These are phyloP conservation scores for Fusarium sp. DNA, from an alignment of 2,329 filamentous ascomycete genomes.

Conservation along the genomic window DNA sequence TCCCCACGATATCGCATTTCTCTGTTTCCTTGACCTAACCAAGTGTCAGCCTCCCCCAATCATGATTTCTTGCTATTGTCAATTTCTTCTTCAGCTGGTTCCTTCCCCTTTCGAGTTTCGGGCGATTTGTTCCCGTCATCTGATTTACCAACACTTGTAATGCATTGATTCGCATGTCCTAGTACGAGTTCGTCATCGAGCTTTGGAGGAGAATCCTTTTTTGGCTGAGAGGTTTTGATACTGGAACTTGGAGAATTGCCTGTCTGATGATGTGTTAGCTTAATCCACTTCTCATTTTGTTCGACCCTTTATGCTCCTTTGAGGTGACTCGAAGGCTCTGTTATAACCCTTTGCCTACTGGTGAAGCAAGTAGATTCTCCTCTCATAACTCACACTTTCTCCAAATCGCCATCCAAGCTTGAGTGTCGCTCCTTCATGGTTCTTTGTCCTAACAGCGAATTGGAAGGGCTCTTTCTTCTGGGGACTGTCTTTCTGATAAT, in stretches of 20 bases:
- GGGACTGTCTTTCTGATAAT: neutral
- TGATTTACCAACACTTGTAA: neutral
- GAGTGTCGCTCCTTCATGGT: neutral
- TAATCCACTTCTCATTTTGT: neutral
- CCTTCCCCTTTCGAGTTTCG: neutral
- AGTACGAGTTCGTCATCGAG: neutral
- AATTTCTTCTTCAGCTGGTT: neutral
- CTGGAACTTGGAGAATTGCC: neutral
- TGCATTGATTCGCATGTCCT: neutral
- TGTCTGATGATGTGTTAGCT: neutral
- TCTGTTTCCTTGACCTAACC: neutral
- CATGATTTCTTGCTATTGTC: neutral
- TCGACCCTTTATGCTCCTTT: neutral
- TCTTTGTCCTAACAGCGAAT: neutral
- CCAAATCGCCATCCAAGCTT: neutral
- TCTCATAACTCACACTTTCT: neutral
- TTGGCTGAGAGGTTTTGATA: neutral
- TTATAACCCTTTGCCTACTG: neutral
- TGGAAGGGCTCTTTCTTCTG: slow-evolving; percentile 1
- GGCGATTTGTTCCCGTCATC: neutral
- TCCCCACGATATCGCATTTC: neutral
- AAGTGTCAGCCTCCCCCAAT: neutral
- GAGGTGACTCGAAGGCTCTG: neutral
- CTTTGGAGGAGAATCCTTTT: neutral
- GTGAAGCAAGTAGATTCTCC: neutral